Base-by-base conservation (phyloP, 805 yeast species). In the Candida nemodendra region DNA sequence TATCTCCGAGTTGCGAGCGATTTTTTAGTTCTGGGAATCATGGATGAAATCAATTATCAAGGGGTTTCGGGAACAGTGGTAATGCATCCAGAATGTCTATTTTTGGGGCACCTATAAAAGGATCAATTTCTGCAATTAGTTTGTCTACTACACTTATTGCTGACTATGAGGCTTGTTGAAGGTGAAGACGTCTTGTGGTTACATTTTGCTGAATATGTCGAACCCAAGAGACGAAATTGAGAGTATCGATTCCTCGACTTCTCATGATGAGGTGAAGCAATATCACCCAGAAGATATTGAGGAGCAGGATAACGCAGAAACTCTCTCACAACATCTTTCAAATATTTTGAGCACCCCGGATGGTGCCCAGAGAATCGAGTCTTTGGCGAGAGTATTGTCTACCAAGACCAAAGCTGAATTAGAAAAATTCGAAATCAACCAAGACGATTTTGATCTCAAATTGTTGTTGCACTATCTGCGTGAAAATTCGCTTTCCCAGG, bases 341-440 rank as follows among this genome's bases (percentile, higher is more conserved):
- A 41, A 45, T 26, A 55, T 56, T 18, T 33, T 56, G 16, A 50
- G 52, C 6, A 46, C 56, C 4, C 53, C 56, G 9, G 50, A 51
- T 31, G 61, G 61, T 43, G 42, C 49, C 11, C 48, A 54, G 32
- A 67, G 65, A 48, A 57, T 74, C 38, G 75, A 68, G 46, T 62
- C 76, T n/a, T 58, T 74, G 43, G 72, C 78, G 3, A 68, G 76
- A 59, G 68, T 68, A 29, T 48, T 74, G 29, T 73, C 79, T 8
- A 69, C 75, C 11, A 69, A 69, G 53, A 70, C 76, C 16, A 68
- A 68, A 39, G 65, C 62, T 27, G 68, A 74, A 44, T 58, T 70
- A 55, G 69, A 68, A 28, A 49, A 54, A 22, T 66, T 74, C 39
- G 76, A 71, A 53, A 59, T 73, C 26, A 61, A 71, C 32, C 60